These are phyloP conservation scores for Quercus robur DNA, from an alignment of 306 rosid genomes.

Conservation along the genomic window DNA sequence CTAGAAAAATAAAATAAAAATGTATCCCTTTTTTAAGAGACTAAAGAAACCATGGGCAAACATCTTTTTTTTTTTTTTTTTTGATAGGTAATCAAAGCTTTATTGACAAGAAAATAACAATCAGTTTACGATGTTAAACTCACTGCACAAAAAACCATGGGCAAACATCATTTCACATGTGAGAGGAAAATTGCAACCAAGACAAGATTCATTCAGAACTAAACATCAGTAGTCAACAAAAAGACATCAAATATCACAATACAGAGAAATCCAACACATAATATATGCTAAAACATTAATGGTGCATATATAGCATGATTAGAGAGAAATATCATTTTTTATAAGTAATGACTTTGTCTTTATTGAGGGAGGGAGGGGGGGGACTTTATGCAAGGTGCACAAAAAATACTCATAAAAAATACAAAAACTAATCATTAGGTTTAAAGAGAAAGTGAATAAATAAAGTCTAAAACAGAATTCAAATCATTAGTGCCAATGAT, in stretches of 20 bases:
- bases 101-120: too few relatives aligned
- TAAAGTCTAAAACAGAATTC: too few relatives aligned
- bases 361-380: background rate
- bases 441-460: too few relatives aligned
- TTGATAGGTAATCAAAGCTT: too few relatives aligned
- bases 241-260: background rate
- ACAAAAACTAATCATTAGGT: too few relatives aligned
- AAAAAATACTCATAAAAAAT: too few relatives aligned
- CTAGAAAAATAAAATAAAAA: constrained; percentile 37
- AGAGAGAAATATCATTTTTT: background rate
- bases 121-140: too few relatives aligned
- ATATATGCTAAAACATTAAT: too few relatives aligned
- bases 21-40: constrained; percentile 2
- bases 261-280: background rate
- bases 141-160: background rate
- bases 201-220: background rate
- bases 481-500: too few relatives aligned
- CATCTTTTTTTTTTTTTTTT: background rate
- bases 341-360: background rate
- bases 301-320: background rate
- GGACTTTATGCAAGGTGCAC: too few relatives aligned
- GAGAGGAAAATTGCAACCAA: background rate
- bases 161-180: background rate
- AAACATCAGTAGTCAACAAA: background rate
- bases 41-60: background rate